These are phyloP conservation scores for Leccinum ochraceum DNA, from an alignment of 768 basidiomycete species.

Conservation along the genomic window DNA sequence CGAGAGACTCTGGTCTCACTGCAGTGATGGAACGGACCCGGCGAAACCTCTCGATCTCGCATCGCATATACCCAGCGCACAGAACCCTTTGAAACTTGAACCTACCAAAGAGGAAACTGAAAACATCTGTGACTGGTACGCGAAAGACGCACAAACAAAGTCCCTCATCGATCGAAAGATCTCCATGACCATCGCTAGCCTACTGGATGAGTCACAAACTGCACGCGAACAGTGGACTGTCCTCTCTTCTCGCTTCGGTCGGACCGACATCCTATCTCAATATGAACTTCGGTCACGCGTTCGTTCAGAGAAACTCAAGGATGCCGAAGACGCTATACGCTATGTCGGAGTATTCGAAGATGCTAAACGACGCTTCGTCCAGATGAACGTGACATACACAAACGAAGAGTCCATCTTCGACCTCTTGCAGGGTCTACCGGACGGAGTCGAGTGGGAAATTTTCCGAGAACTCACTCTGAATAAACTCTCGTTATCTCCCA, in stretches of 20 bases:
- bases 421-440: too few relatives aligned
- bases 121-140: not conserved
- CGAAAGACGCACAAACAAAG: slow-evolving; percentile 1
- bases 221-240: not conserved
- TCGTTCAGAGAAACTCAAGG: not conserved
- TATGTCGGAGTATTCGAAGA: too few relatives aligned
- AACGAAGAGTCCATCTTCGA: too few relatives aligned
- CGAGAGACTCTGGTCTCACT: not conserved
- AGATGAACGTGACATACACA: too few relatives aligned
- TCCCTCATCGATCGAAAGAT: not conserved
- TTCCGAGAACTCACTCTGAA: too few relatives aligned
- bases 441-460: too few relatives aligned
- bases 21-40: not conserved
- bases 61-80: accelerated
- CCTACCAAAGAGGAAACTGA: not conserved
- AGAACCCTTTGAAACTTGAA: not conserved
- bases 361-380: too few relatives aligned
- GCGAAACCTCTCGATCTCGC: not conserved
- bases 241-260: accelerated
- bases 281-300: not conserved
- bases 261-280: not conserved
- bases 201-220: accelerated
- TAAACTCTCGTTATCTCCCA: too few relatives aligned
- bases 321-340: not conserved
- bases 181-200: accelerated